Conservation (phyloP, 768 basidiomycete species). For the Russula dissimulans region DNA sequence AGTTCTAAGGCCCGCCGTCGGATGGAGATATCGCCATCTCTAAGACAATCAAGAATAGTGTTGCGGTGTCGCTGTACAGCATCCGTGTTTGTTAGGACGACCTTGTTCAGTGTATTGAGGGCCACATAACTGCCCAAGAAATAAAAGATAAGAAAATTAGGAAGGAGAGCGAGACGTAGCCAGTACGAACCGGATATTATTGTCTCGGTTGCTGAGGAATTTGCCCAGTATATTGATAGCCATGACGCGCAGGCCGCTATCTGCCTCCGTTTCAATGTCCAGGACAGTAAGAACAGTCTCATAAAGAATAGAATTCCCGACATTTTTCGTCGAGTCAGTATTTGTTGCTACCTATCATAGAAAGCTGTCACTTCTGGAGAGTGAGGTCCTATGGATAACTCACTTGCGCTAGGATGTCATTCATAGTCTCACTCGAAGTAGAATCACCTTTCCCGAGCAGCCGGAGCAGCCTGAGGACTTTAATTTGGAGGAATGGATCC, state of each 20-base stretch:
- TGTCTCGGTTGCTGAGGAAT: slow-evolving; percentile 94
- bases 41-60: slow-evolving; percentile 96
- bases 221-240: slow-evolving; percentile 99
- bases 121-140: slow-evolving; percentile 73
- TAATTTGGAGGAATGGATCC: slow-evolving; percentile 91
- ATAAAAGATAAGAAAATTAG: slow-evolving; percentile 1
- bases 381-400: slow-evolving; percentile 4
- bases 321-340: slow-evolving; percentile 95
- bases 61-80: slow-evolving; percentile 97
- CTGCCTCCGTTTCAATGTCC: slow-evolving; percentile 79
- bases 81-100: slow-evolving; percentile 94
- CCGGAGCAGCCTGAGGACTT: slow-evolving; percentile 80
- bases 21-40: slow-evolving; percentile 99
- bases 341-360: slow-evolving; percentile 88
- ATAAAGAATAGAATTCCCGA: slow-evolving; percentile 95
- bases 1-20: slow-evolving; percentile 92
- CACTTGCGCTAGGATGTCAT: slow-evolving; percentile 94
- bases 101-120: slow-evolving; percentile 95
- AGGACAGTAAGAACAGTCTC: slow-evolving; percentile 94
- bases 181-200: slow-evolving; percentile 82
- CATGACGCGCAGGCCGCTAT: slow-evolving; percentile 93
- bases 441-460: slow-evolving; percentile 80
- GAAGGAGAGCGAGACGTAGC: background rate
- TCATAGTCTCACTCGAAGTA: slow-evolving; percentile 92
- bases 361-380: background rate